These are phyloP conservation scores for Mucor piriformis DNA, from an alignment of 371 early-diverging fungal genomes.

Conservation along the genomic window DNA sequence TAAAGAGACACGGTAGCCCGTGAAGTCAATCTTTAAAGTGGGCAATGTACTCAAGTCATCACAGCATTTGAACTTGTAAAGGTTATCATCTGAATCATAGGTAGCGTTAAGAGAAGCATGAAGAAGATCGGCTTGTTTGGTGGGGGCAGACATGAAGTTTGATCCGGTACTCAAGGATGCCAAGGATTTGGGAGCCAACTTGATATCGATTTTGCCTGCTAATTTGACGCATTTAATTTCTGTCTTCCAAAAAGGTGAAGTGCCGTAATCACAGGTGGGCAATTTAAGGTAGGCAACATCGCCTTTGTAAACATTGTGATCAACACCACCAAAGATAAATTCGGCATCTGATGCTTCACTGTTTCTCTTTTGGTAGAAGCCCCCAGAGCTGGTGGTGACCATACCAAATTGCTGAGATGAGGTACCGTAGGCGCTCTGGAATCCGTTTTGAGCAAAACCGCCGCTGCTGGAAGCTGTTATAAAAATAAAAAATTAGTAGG, in stretches of 20 bases:
- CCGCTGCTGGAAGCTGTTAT: constrained; percentile 8
- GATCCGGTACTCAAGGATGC: constrained; percentile 40
- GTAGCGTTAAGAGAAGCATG: constrained; percentile 45
- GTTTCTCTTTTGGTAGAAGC: constrained; percentile 43
- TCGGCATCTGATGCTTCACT: constrained; percentile 34
- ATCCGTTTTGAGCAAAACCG: constrained; percentile 41
- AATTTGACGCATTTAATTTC: constrained; percentile 42
- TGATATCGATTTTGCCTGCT: constrained; percentile 40
- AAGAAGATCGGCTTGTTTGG: constrained; percentile 39
- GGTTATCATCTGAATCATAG: constrained; percentile 23
- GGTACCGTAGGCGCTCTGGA: constrained; percentile 31
- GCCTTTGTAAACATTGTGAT: constrained; percentile 48
- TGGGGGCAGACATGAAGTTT: constrained; percentile 40
- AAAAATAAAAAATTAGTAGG: constrained; percentile 10
- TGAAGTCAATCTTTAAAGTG: constrained; percentile 40
- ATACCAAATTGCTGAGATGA: constrained; percentile 42
- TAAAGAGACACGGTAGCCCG: constrained; percentile 38
- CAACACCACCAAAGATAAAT: constrained; percentile 52
- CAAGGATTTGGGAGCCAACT: constrained; percentile 38
- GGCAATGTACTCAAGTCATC: constrained; percentile 34
- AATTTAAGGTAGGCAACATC: constrained; percentile 41
- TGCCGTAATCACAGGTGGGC: constrained; percentile 47
- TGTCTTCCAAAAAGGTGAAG: constrained; percentile 51
- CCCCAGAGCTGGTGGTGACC: constrained; percentile 14
- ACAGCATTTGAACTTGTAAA: constrained; percentile 36